Evolutionary conservation across 2,329 filamentous ascomycete genomes (phyloP).

Genomic region (Ophiostoma piceae): DNA sequence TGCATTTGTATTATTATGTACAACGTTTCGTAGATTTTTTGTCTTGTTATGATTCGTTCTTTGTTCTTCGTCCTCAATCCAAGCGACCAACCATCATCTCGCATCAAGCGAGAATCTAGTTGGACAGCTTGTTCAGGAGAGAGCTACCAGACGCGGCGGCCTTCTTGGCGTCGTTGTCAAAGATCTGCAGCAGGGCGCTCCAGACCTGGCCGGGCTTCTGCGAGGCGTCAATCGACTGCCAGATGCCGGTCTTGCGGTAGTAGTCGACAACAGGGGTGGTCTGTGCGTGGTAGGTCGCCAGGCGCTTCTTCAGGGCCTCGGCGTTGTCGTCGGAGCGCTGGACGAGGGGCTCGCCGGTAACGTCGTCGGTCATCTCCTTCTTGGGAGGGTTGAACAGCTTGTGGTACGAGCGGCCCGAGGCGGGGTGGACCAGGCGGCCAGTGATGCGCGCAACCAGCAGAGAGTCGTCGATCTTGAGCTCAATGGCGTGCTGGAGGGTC

Average conservation of each 20-base stretch:
- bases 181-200: constrained; percentile 83
- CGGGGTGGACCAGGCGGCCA: constrained; percentile 89
- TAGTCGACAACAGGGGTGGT: constrained; percentile 88
- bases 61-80: background rate
- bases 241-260: constrained; percentile 97
- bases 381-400: constrained; percentile 98
- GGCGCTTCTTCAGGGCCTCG: constrained; percentile 89
- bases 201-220: constrained; percentile 94
- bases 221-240: constrained; percentile 90
- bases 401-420: constrained; percentile 95
- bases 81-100: background rate
- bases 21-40: constrained; percentile 8
- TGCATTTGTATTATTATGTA: constrained; percentile 13
- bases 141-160: constrained; percentile 35
- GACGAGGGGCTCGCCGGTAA: constrained; percentile 93
- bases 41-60: constrained; percentile 1
- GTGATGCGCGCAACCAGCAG: constrained; percentile 95
- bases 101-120: constrained; percentile 6
- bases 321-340: constrained; percentile 97
- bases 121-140: constrained; percentile 41
- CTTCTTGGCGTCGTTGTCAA: constrained; percentile 60
- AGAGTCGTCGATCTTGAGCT: constrained; percentile 93
- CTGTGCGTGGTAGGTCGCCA: constrained; percentile 89
- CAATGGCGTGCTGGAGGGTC: constrained; percentile 87
- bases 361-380: constrained; percentile 86